Percentiles rank a stretch among this genome's conserved stretches.
Conservation (phyloP, 1,284 basidiomycete species). For the Cutaneotrichosporon cavernicola region DNA sequence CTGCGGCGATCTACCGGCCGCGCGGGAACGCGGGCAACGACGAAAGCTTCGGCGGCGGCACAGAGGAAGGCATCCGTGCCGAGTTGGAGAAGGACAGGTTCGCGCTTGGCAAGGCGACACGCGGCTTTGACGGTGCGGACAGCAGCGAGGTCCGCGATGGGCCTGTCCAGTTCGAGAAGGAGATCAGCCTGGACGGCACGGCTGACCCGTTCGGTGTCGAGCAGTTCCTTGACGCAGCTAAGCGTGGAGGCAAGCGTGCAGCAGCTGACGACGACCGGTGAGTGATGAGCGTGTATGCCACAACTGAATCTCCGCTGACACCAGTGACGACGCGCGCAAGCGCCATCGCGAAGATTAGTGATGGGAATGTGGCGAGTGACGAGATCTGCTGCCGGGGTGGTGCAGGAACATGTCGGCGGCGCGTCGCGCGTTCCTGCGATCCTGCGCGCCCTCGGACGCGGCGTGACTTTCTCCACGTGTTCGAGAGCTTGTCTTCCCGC, state of each 20-base stretch:
- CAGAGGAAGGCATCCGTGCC: conserved; percentile 85
- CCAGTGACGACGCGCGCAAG: conserved; percentile 26
- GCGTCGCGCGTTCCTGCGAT: neutral
- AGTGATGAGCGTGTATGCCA: conserved; percentile 12
- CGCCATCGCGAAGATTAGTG: conserved; percentile 25
- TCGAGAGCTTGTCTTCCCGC: neutral
- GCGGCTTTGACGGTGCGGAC: conserved; percentile 71
- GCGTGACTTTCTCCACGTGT: neutral
- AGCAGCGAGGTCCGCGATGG: conserved; percentile 75
- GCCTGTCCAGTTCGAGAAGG: conserved; percentile 99
- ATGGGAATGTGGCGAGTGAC: neutral
- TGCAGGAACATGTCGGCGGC: neutral
- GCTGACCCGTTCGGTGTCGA: conserved; percentile 96
- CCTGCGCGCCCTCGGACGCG: neutral
- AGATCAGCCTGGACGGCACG: conserved; percentile 54
- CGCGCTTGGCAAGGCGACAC: conserved; percentile 74
- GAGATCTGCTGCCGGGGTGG: neutral
- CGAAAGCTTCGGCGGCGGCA: conserved; percentile 87
- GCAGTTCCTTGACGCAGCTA: conserved; percentile 95
- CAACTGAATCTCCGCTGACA: conserved; percentile 12
- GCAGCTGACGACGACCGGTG: conserved; percentile 41
- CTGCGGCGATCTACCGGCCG: conserved; percentile 96
- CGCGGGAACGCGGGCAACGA: conserved; percentile 79
- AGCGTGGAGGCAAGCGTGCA: conserved; percentile 85
- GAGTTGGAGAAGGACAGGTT: conserved; percentile 94